These are phyloP conservation scores for Podaxis sp. DNA, from an alignment of 768 basidiomycete species.

Conservation along the genomic window DNA sequence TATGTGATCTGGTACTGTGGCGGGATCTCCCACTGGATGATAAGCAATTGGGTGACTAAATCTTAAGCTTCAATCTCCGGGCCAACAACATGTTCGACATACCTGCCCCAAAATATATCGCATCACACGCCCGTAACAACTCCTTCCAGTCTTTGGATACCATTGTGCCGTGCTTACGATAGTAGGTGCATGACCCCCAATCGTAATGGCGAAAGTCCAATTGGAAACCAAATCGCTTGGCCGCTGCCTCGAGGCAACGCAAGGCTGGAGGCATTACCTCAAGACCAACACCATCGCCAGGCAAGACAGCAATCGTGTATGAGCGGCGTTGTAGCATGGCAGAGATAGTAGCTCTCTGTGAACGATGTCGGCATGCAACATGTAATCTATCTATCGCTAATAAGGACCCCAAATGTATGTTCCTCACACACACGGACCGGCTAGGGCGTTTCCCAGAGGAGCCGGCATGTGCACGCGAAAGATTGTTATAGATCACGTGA, in stretches of 20 bases:
- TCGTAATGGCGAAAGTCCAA: constrained; percentile 41
- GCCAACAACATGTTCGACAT: constrained; percentile 13
- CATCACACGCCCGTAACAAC: constrained; percentile 35
- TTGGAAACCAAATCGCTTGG: constrained; percentile 38
- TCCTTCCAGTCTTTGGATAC: constrained; percentile 39
- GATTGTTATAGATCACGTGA: background rate
- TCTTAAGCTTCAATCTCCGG: background rate
- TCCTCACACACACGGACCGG: constrained; percentile 4
- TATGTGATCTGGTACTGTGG: constrained; percentile 50
- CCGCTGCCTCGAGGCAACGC: constrained; percentile 39
- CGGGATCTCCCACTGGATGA: constrained; percentile 38
- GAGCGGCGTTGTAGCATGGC: constrained; percentile 19
- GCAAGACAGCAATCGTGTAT: constrained; percentile 43
- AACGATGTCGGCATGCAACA: background rate
- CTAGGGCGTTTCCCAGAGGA: background rate
- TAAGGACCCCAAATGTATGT: background rate
- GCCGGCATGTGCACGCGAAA: background rate
- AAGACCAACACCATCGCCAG: constrained; percentile 50
- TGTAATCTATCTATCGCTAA: background rate
- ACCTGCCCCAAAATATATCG: constrained; percentile 47
- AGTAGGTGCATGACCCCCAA: constrained; percentile 46
- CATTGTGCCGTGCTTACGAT: constrained; percentile 41
- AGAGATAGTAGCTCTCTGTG: background rate
- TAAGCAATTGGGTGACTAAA: constrained; percentile 13
- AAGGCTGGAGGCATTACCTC: constrained; percentile 48